Conservation (phyloP, 768 basidiomycete species). For the Pleurotus ostreatus region DNA sequence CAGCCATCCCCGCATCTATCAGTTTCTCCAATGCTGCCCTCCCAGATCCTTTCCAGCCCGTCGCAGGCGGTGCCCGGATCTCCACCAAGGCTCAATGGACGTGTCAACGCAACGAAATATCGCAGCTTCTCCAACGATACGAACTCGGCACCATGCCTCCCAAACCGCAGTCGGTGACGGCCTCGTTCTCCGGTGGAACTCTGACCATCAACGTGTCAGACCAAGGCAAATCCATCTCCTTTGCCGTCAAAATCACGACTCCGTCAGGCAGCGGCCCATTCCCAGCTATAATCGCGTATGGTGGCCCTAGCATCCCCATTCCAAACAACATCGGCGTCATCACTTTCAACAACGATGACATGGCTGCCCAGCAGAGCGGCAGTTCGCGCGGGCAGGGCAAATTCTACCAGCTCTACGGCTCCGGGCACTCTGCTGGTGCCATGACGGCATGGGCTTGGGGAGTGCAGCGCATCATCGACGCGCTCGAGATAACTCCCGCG, state of each 20-base stretch:
- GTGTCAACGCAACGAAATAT: conserved; percentile 48
- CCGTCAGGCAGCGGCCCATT: conserved; percentile 41
- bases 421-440: conserved; percentile 39
- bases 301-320: conserved; percentile 36
- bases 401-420: conserved; percentile 56
- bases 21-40: conserved; percentile 37
- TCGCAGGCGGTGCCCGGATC: conserved; percentile 34
- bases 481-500: conserved; percentile 44
- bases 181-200: conserved; percentile 37
- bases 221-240: conserved; percentile 43
- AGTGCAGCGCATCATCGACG: conserved; percentile 56
- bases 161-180: conserved; percentile 42
- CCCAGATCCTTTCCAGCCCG: conserved; percentile 52
- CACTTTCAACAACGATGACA: conserved; percentile 50
- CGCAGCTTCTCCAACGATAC: conserved; percentile 44
- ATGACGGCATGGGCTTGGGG: conserved; percentile 66
- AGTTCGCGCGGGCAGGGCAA: conserved; percentile 49
- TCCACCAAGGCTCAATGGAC: conserved; percentile 43
- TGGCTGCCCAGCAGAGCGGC: conserved; percentile 42
- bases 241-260: conserved; percentile 40
- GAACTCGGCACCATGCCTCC: conserved; percentile 49
- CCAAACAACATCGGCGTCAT: conserved; percentile 39
- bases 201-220: conserved; percentile 47
- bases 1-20: conserved; percentile 25
- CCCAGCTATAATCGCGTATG: conserved; percentile 51